Evolutionary conservation across 306 rosid genomes (phyloP), one percentile per base, ranked within the genome.

Genomic region (Quercus ilex): DNA sequence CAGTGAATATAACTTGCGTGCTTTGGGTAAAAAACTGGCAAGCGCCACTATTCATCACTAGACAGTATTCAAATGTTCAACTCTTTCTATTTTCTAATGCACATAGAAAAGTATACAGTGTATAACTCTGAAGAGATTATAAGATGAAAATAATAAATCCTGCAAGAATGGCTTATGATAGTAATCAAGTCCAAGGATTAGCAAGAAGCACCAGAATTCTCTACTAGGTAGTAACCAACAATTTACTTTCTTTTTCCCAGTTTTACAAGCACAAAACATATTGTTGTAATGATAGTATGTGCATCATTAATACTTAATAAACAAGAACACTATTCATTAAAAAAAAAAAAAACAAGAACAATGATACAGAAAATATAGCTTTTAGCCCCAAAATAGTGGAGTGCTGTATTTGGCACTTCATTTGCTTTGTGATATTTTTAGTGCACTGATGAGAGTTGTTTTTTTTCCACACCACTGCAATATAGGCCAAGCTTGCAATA

Each of bases 31-130:
- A 57, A 57, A 20, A 20, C 13, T 57, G 63, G 76, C 73, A 74
- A 79, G 82, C 80, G 71, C 76, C 80, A 82, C 77, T 65, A 69
- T 80, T 60, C 38, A 73, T 43, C 79, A 41, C 70, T 82, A 63
- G 71, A 63, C 86, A 85, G 73, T 30, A 72, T 56, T 79, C 79
- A 64, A 62, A 76, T 58, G 14, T 81, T 52, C 79, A 72, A 55
- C 73, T 79, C 82, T 65, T 85, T 82, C 53, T 20, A 9, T 25
- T 70, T 55, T 67, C 71, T 71, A 49, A 71, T 71, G 74, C 51
- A 49, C 53, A 71, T 73, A 58, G 23, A 60, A n/a, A 76, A 68
- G 75, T 73, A 68, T 76, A 69, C 17, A 23, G 67, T 25, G 70
- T 70, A 67, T 71, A 53, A 64, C 69, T 77, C 49, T 63, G 72